Base-by-base conservation (phyloP, 805 yeast genomes). In the Scheffersomyces coipomensis region DNA sequence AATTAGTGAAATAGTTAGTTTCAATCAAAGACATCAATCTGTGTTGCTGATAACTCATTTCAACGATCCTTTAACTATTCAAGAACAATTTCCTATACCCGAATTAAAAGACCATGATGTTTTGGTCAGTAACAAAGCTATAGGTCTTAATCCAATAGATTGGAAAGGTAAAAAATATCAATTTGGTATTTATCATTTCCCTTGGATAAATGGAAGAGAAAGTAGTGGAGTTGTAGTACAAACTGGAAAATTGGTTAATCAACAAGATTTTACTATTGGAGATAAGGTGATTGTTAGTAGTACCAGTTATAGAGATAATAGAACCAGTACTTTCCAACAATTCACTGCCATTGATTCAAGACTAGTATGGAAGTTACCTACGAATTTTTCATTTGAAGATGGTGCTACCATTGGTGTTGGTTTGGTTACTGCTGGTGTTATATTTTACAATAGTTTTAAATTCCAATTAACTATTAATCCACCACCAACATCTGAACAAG, bases 201-300 rank as follows among this genome's bases (percentile, higher is more conserved):
- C 78, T 8, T 73, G 78, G 78, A 57, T 73, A 34, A 73, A 71
- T 48, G 78, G 78, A 12, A 54, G 78, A 26, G 78, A 73, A 46
- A 58, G 69, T 33, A 61, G 72, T 18, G 78, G 78, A 1, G 39
- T 57, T 6, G 62, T 73, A 3, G 62, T 59, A 6, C 53, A 61
- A 25, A 38, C 49, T 6, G 75, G 76, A 21, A 42, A 23, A 3
- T 54, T 56, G 24, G 74, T 69, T 5, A 51, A 23, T 1, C 5
- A n/a, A 6, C 21, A 33, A 7, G 44, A 49, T 7, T 51, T 68
- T 19, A 40, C 54, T 1, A 27, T 56, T 10, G 68, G 68, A 6
- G 66, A 68, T 29, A 56, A 61, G 32, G 77, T 73, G 0, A 66
- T 73, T 33, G 49, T 72, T 24, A 72, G 70, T 15, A 68, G 75